phyloP scores from a whole-genome alignment of 176 grass and related monocot genomes.

The Musa beccarii region DNA sequence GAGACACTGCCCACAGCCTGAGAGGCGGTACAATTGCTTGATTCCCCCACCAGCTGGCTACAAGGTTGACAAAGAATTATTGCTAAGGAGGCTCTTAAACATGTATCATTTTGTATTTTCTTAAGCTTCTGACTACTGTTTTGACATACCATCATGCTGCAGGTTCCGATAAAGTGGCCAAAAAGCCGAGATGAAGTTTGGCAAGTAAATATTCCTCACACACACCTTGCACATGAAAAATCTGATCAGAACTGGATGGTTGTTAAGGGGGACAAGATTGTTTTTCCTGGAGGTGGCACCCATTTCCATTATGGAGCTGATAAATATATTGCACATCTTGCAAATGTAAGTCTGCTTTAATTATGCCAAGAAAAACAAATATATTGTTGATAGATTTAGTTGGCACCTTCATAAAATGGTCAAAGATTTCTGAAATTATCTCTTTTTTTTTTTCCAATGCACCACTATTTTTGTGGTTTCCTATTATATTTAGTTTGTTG shows the following conservation, averaged over 20 bases:
- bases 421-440: neutral
- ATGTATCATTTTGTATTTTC: neutral
- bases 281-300: constrained; percentile 90
- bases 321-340: constrained; percentile 89
- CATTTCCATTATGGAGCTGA: constrained; percentile 98
- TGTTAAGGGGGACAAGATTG: constrained; percentile 83
- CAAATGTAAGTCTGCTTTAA: constrained; percentile 54
- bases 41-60: constrained; percentile 83
- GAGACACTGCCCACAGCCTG: constrained; percentile 85
- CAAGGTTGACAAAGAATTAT: constrained; percentile 40
- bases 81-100: neutral
- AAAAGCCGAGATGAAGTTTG: constrained; percentile 95
- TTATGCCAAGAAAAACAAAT: neutral
- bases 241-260: constrained; percentile 99
- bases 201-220: constrained; percentile 98
- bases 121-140: neutral
- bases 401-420: neutral
- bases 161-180: constrained; percentile 97
- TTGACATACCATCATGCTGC: neutral
- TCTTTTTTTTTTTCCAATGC: neutral
- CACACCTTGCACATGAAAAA: constrained; percentile 91
- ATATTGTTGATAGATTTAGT: neutral
- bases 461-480: no score
- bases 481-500: no score
- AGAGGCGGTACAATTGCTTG: constrained; percentile 88